Conservation (phyloP, 129 eudicot species). For the Calendula officinalis region DNA sequence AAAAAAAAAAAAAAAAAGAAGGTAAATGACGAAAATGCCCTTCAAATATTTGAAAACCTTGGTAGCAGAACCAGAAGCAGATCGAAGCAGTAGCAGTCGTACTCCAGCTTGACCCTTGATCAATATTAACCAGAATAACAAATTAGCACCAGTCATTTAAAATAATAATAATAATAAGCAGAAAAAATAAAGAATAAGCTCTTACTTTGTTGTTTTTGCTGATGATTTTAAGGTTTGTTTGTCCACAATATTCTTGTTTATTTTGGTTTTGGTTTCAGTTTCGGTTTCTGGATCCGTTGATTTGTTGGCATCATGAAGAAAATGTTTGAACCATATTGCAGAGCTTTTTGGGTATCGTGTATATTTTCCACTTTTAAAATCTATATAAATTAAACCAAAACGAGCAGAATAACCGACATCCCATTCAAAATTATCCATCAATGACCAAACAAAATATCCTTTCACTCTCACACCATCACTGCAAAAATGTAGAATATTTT, state of each 20-base stretch:
- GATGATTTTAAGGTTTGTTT: background rate
- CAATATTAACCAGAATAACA: background rate
- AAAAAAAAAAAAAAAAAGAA: background rate
- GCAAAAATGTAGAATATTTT: conserved; percentile 1
- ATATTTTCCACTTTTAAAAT: conserved; percentile 30
- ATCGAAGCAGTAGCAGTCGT: conserved; percentile 14
- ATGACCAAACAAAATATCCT: conserved; percentile 43
- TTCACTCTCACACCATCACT: conserved; percentile 28
- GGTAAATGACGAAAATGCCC: too few species aligned
- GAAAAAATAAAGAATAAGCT: background rate
- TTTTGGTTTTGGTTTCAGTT: conserved; percentile 4
- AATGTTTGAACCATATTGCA: conserved; percentile 28
- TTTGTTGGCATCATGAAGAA: conserved; percentile 5
- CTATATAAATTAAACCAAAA: conserved; percentile 40
- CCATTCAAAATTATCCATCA: conserved; percentile 49
- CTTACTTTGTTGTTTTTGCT: conserved; percentile 11
- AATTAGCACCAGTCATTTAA: conserved; percentile 14
- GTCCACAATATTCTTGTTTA: background rate
- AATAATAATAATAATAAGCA: too few species aligned
- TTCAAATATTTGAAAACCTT: background rate
- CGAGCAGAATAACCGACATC: conserved; percentile 29
- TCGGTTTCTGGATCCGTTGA: too few species aligned
- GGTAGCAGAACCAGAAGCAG: conserved; percentile 16
- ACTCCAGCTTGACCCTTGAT: conserved; percentile 6
- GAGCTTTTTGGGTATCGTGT: conserved; percentile 33